Base-by-base conservation (phyloP, 2,329 filamentous ascomycete genomes). In the Geosmithia putterillii region DNA sequence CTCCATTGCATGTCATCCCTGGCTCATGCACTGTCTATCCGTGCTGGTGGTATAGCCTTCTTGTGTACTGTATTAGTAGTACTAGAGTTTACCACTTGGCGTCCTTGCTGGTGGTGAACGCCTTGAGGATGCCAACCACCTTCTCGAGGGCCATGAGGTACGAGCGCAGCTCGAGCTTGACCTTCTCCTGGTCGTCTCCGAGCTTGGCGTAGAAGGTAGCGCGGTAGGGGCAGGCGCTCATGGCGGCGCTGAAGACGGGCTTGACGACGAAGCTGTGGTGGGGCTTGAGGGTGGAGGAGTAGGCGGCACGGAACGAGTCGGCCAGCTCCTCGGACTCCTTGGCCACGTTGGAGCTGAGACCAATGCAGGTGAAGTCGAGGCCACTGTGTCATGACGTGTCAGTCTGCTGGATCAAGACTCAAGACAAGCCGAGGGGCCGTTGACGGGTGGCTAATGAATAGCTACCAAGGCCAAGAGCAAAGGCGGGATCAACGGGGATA, bases 201-300 rank as follows among this genome's bases (percentile, higher is more conserved):
- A 98, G 72, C 76, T 95, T 95, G 51, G 66, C 66, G 62, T 95
- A 96, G 61, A 98, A 96, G 64, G 90, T 86, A 61, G 86, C 86
- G 53, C 90, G 79, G 73, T 95, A 95, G 2, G 92, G 92, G 52
- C 85, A 90, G 17, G 88, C 89, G 53, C 78, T 77, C 88, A 98
- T 95, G 61, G 90, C 90, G 48, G 88, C 83, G 54, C 75, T 84
- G 75, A 96, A 96, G 59, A 95, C 74, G 47, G 87, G 87, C 74
- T 94, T 95, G 55, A 95, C 70, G 49, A 95, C 55, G 65, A 94
- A 88, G 58, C 74, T 79, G 73, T 98, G 92, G 70, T 94, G 81
- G 21, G 84, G 85, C 71, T 94, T 95, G 55, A 98, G 83, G 41
- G 90, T 95, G 54, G 70, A 71, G 59, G 74, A 76, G 68, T 98